A percentile compares a stretch with the other conserved stretches of the same genome.
These are phyloP conservation scores for Cucurbita pepo DNA, from an alignment of 306 rosid species.

Conservation along the genomic window DNA sequence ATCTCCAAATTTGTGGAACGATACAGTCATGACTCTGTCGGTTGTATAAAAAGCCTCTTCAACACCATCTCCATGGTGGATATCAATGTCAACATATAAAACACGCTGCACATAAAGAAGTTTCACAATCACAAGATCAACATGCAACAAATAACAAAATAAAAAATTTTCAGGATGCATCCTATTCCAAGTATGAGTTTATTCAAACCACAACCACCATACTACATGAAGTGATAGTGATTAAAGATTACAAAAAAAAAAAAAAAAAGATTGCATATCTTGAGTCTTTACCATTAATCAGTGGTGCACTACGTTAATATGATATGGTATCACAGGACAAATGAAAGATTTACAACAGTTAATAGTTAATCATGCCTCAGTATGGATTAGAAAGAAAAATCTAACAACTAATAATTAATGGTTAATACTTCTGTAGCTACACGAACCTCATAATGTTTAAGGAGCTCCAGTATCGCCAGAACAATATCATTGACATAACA, in stretches of 20 bases:
- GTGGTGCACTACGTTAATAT: neutral
- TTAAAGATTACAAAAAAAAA: neutral
- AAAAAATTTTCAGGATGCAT: neutral
- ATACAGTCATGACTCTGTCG: slow-evolving; percentile 84
- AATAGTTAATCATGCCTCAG: neutral
- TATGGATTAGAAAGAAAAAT: neutral
- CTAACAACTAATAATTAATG: neutral
- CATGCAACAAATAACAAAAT: neutral
- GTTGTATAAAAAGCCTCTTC: slow-evolving; percentile 90
- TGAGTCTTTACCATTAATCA: neutral
- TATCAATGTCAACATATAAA: slow-evolving; percentile 75
- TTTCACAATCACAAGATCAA: neutral
- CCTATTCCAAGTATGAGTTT: neutral
- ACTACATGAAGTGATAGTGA: neutral
- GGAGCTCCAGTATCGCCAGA: slow-evolving; percentile 73
- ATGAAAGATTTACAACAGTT: neutral
- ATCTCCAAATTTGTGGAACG: slow-evolving; percentile 83
- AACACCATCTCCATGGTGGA: slow-evolving; percentile 86
- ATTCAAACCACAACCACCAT: neutral
- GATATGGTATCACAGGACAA: neutral
- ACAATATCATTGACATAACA: slow-evolving; percentile 83
- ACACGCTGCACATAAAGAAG: slow-evolving; percentile 50
- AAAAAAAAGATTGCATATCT: neutral
- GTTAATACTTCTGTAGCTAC: neutral
- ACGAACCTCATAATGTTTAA: slow-evolving; percentile 67